Percentiles rank a stretch among this genome's conserved stretches.
phyloP scores from a whole-genome alignment of 2,329 filamentous ascomycete genomes.

The Arthrinium puccinioides region DNA sequence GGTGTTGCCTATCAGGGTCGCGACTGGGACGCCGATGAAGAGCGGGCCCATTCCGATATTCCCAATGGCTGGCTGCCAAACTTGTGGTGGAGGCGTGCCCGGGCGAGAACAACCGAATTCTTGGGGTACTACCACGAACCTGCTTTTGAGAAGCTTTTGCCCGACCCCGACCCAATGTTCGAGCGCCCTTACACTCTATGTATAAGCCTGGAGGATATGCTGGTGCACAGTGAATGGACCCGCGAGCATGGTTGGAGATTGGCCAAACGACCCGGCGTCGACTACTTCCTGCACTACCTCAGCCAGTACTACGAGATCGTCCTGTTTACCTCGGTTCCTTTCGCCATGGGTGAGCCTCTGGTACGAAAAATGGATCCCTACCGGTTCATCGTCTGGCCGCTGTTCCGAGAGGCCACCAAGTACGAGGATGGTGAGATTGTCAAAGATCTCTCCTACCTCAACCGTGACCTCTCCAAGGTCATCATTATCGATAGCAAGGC shows the following conservation, averaged over 20 bases:
- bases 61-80: conserved; percentile 72
- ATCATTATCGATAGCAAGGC: conserved; percentile 88
- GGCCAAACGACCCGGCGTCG: conserved; percentile 88
- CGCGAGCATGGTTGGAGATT: conserved; percentile 92
- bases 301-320: conserved; percentile 98
- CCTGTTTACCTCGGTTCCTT: conserved; percentile 85
- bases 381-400: conserved; percentile 88
- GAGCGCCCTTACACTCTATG: conserved; percentile 88
- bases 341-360: conserved; percentile 76
- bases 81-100: conserved; percentile 75
- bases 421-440: conserved; percentile 95
- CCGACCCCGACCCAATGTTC: conserved; percentile 70
- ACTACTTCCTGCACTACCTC: conserved; percentile 95
- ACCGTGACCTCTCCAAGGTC: conserved; percentile 90
- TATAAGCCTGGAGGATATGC: conserved; percentile 84
- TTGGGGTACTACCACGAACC: conserved; percentile 94
- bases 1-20: conserved; percentile 72
- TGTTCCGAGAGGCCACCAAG: conserved; percentile 94
- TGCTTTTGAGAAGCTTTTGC: conserved; percentile 87
- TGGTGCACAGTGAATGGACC: conserved; percentile 92
- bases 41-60: conserved; percentile 58
- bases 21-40: conserved; percentile 80
- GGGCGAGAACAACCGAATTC: conserved; percentile 66
- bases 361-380: conserved; percentile 92
- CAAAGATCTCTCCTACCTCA: conserved; percentile 98